phyloP scores from a whole-genome alignment of 495 filamentous ascomycete genomes.

The Opeltia flavorubescens region DNA sequence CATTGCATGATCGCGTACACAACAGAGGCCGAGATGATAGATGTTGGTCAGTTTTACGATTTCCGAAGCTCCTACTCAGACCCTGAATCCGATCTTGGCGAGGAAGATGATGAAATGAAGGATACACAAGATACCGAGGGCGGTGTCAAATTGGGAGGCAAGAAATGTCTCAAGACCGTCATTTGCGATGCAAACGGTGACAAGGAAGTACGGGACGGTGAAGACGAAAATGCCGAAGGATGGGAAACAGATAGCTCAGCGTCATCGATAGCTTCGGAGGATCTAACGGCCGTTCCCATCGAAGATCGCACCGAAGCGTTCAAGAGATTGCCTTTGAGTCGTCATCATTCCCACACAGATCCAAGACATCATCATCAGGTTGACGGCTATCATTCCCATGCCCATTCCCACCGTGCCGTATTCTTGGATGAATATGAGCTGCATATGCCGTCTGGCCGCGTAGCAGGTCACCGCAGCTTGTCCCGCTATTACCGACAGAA shows the following conservation, averaged over 20 bases:
- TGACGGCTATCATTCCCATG: constrained; percentile 64
- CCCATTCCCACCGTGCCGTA: constrained; percentile 50
- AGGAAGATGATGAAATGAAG: constrained; percentile 41
- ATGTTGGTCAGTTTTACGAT: constrained; percentile 97
- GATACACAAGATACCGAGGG: constrained; percentile 20
- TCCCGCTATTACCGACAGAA: constrained; percentile 86
- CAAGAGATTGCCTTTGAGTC: constrained; percentile 43
- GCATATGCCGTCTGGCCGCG: constrained; percentile 78
- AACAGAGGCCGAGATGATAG: constrained; percentile 77
- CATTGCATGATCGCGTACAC: constrained; percentile 95
- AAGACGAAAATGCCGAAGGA: constrained; percentile 45
- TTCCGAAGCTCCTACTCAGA: constrained; percentile 92
- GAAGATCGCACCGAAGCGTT: constrained; percentile 47
- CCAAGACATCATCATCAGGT: constrained; percentile 49
- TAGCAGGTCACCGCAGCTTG: constrained; percentile 81
- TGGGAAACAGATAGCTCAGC: constrained; percentile 91
- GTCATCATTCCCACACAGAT: constrained; percentile 48
- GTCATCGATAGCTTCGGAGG: constrained; percentile 66
- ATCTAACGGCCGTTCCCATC: constrained; percentile 57
- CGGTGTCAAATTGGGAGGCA: constrained; percentile 12
- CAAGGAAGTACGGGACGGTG: constrained; percentile 21
- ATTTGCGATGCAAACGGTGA: constrained; percentile 11
- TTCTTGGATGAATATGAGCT: constrained; percentile 88
- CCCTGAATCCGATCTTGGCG: constrained; percentile 29
- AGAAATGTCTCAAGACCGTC: constrained; percentile 11